Evolutionary conservation across 441 rosid genomes (phyloP), one percentile per base, ranked within the genome.

Genomic region (Arabidopsis hybrid): DNA sequence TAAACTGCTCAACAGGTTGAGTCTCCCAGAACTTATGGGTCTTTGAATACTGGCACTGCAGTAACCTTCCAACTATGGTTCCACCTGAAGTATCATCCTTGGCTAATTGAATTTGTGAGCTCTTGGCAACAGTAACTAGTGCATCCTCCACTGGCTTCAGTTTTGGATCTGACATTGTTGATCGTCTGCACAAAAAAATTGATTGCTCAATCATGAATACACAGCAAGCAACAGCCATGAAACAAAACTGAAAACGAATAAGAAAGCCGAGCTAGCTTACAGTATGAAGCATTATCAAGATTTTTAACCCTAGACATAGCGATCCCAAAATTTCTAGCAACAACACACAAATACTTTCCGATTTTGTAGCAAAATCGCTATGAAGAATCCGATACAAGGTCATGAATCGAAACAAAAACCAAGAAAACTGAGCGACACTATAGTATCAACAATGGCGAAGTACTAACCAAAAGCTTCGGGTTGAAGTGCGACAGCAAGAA

Each of bases 21-120:
- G 26, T 21, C 26, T 21, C 26, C 26, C 26, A 21, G 69, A 95
- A 92, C 71, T 86, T 88, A 69, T 92, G 97, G 16, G 77, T 81
- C 83, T 85, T 83, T 2, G 85, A 21, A 21, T 21, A 21, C 26
- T 21, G 26, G 26, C 26, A 97, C 69, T 87, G 92, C 57, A 90
- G n/a, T 40, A 40, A 74, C 81, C 82, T 81, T 47, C 87, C 73
- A 53, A 83, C 88, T 12, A 90, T 75, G 10, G 82, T 80, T 59
- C 93, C 1, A 91, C 84, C 10, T 10, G 88, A 74, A 77, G 83
- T 73, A 42, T 89, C 91, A 17, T 85, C 87, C 57, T 79, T 85
- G 11, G 49, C 49, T 45, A n/a, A 45, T 45, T 14, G 51, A 14
- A 46, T 46, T 46, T 14, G 9, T 14, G 51, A 46, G 21, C 17